Conservation (phyloP, 495 filamentous ascomycete species). For the Aspergillus hancockii region DNA sequence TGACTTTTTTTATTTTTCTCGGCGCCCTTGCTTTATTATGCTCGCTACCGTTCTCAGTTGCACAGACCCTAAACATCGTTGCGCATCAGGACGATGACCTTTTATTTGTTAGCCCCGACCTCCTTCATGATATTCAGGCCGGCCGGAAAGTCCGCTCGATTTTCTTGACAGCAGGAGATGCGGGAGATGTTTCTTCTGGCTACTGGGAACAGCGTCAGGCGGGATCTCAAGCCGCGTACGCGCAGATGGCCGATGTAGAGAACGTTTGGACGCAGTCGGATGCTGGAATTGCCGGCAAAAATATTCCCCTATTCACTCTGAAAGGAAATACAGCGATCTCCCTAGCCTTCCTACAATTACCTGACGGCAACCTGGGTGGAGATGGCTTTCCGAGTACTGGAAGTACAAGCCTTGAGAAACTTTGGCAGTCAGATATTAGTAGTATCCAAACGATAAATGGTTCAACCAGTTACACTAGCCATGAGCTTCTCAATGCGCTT, state of each 20-base stretch:
- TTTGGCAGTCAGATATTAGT: conserved; percentile 17
- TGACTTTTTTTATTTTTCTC: neutral
- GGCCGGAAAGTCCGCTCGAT: conserved; percentile 59
- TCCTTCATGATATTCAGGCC: conserved; percentile 22
- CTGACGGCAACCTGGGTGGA: conserved; percentile 19
- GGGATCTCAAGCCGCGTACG: conserved; percentile 18
- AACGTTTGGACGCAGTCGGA: conserved; percentile 17
- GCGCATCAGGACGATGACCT: conserved; percentile 26
- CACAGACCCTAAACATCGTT: conserved; percentile 23
- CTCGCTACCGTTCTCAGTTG: neutral
- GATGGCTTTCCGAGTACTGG: conserved; percentile 14
- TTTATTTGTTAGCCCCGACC: conserved; percentile 21
- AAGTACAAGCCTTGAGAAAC: conserved; percentile 16
- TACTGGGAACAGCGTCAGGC: conserved; percentile 18
- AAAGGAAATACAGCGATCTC: conserved; percentile 9
- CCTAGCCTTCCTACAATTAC: conserved; percentile 21
- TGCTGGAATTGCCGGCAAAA: conserved; percentile 6
- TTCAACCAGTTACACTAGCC: conserved; percentile 13
- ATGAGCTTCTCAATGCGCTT: conserved; percentile 14
- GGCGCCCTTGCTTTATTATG: neutral
- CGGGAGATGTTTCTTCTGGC: conserved; percentile 45
- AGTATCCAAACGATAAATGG: conserved; percentile 12
- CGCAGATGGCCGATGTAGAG: conserved; percentile 14
- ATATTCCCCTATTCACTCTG: conserved; percentile 17
- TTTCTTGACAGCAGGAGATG: conserved; percentile 81